A percentile compares a stretch with the other conserved stretches of the same genome.
Conservation (phyloP, 805 yeast species). For the Jamesozyma lodderae region DNA sequence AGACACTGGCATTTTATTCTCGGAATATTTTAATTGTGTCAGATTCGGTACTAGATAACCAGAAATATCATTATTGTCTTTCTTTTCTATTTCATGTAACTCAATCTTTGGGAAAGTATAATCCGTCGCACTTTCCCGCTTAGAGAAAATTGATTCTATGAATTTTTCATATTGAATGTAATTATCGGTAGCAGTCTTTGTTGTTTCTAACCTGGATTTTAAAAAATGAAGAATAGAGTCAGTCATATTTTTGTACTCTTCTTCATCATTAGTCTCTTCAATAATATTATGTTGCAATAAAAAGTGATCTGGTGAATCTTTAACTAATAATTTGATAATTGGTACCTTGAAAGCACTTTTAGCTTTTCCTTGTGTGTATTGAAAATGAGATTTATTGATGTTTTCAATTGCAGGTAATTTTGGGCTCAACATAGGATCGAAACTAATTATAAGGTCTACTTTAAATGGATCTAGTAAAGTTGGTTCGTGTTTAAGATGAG, state of each 20-base stretch:
- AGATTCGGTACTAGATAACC: conserved; percentile 6
- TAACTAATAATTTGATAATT: conserved; percentile 37
- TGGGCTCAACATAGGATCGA: conserved; percentile 36
- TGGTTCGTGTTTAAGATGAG: conserved; percentile 33
- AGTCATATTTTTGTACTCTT: conserved; percentile 18
- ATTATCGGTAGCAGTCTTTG: neutral
- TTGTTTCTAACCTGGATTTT: conserved; percentile 7
- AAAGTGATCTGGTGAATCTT: conserved; percentile 40
- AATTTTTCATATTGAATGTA: conserved; percentile 1
- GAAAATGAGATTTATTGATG: conserved; percentile 12
- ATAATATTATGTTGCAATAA: conserved; percentile 11
- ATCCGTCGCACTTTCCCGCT: too few species aligned
- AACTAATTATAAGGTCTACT: conserved; percentile 39
- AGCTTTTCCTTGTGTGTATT: conserved; percentile 8
- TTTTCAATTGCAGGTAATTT: conserved; percentile 25
- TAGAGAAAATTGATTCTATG: neutral
- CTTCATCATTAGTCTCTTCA: conserved; percentile 7
- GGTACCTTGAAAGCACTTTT: conserved; percentile 28
- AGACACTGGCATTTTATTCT: conserved; percentile 6
- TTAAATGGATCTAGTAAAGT: conserved; percentile 28
- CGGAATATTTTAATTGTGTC: conserved; percentile 7
- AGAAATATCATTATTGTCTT: neutral
- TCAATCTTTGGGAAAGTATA: neutral
- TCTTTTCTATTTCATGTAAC: neutral
- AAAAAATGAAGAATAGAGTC: conserved; percentile 25